Conservation (phyloP, 2,329 filamentous ascomycete species). For the Thielaviopsis cerberus region DNA sequence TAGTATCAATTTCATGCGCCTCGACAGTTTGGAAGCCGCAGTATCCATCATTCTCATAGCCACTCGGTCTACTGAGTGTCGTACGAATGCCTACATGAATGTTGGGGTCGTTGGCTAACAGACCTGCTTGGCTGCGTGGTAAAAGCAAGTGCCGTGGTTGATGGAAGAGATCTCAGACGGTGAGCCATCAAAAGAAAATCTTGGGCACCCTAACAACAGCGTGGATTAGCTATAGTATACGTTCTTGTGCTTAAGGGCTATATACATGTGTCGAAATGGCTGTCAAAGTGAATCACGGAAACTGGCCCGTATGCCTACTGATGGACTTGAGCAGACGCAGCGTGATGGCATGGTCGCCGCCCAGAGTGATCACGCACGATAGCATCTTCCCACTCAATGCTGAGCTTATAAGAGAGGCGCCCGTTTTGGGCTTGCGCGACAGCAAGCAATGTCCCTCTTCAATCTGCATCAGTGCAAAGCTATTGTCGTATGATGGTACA, state of each 20-base stretch:
- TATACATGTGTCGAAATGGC: conserved; percentile 48
- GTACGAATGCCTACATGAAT: conserved; percentile 79
- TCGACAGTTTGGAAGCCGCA: conserved; percentile 71
- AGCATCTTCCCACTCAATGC: conserved; percentile 57
- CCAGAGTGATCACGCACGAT: conserved; percentile 62
- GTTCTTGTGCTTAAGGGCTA: background rate
- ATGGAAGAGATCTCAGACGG: conserved; percentile 58
- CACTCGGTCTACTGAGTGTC: conserved; percentile 56
- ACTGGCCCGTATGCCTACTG: conserved; percentile 43
- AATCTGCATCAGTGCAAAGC: conserved; percentile 65
- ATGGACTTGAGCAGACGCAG: conserved; percentile 40
- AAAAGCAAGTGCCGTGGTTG: conserved; percentile 84
- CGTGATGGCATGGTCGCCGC: conserved; percentile 45
- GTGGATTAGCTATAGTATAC: background rate
- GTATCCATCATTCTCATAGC: conserved; percentile 74
- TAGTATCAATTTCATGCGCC: conserved; percentile 37
- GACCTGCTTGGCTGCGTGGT: conserved; percentile 58
- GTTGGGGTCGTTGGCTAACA: conserved; percentile 65
- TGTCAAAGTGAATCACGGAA: conserved; percentile 44
- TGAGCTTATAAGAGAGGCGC: conserved; percentile 46
- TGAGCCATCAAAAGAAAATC: conserved; percentile 68
- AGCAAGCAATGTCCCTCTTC: conserved; percentile 71
- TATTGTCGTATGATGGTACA: conserved; percentile 74
- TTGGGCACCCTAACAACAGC: conserved; percentile 51
- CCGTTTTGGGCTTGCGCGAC: conserved; percentile 49